Evolutionary conservation across 257 asterid genomes (phyloP).

Genomic region (Paraleonurus japonicus): DNA sequence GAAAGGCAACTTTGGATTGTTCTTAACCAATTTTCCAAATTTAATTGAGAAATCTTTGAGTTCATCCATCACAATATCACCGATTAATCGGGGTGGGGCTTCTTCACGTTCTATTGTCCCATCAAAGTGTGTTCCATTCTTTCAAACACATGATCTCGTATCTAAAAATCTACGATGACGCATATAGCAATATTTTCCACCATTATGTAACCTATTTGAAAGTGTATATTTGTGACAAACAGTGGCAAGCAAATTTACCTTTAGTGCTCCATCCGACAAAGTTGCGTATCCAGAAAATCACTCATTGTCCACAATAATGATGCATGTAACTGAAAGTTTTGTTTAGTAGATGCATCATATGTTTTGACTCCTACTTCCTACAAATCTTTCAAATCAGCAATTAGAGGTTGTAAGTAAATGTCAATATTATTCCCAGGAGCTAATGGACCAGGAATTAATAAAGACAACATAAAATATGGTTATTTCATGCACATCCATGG

Average conservation of each 20-base stretch:
- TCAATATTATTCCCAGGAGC: too few relatives aligned
- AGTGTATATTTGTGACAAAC: background rate
- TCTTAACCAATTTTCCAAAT: background rate
- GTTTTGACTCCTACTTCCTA: too few relatives aligned
- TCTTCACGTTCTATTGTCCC: background rate
- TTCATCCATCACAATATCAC: background rate
- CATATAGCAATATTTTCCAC: background rate
- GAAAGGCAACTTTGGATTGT: background rate
- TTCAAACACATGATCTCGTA: background rate
- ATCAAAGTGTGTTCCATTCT: background rate
- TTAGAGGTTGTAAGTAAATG: too few relatives aligned
- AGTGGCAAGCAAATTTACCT: background rate
- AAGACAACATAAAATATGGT: too few relatives aligned
- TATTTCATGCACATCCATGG: too few relatives aligned
- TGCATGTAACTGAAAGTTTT: too few relatives aligned
- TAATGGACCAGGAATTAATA: too few relatives aligned
- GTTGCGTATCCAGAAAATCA: too few relatives aligned
- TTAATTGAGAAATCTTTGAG: background rate
- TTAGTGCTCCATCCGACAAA: constrained; percentile 14
- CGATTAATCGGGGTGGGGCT: background rate
- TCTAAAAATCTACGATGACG: background rate
- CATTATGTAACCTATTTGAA: background rate
- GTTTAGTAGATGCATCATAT: too few relatives aligned
- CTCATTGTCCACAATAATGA: too few relatives aligned
- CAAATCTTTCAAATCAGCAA: too few relatives aligned